Evolutionary conservation across 495 filamentous ascomycete genomes (phyloP).

Genomic region (Pyrenopolyporus hunteri): DNA sequence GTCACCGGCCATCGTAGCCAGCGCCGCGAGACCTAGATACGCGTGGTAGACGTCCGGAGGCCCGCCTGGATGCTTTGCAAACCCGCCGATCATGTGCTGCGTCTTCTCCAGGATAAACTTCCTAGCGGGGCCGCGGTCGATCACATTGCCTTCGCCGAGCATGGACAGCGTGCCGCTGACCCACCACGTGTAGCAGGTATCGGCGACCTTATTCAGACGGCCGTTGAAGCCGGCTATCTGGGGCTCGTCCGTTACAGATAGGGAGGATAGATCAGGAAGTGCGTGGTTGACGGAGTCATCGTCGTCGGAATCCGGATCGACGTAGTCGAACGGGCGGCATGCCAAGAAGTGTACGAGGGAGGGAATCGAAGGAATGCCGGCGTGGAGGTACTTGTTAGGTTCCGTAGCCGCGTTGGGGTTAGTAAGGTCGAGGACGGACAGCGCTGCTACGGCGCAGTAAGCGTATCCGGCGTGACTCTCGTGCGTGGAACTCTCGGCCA

Average conservation of each 20-base stretch:
- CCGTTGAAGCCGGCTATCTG: constrained; percentile 77
- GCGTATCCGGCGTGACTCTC: constrained; percentile 93
- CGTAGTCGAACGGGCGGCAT: constrained; percentile 65
- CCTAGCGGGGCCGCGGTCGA: constrained; percentile 65
- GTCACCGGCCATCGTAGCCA: constrained; percentile 65
- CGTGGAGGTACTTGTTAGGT: constrained; percentile 40
- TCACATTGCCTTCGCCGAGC: constrained; percentile 65
- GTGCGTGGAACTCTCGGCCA: constrained; percentile 78
- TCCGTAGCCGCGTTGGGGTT: constrained; percentile 38
- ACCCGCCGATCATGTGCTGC: constrained; percentile 91
- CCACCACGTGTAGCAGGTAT: constrained; percentile 98
- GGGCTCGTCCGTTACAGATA: constrained; percentile 44
- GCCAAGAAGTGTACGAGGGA: constrained; percentile 54
- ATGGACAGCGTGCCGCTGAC: constrained; percentile 73
- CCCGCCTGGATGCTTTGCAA: constrained; percentile 81
- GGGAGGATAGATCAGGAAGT: constrained; percentile 47
- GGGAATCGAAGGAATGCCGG: constrained; percentile 46
- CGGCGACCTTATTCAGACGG: constrained; percentile 82
- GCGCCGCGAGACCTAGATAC: constrained; percentile 81
- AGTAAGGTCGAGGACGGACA: constrained; percentile 68
- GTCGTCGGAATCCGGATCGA: constrained; percentile 58
- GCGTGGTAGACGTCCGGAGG: constrained; percentile 91
- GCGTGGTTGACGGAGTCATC: constrained; percentile 48
- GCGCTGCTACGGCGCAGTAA: constrained; percentile 79
- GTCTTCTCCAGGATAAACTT: constrained; percentile 84